Conservation (phyloP, 2,329 filamentous ascomycete genomes). For the Clathrospora elynae region DNA sequence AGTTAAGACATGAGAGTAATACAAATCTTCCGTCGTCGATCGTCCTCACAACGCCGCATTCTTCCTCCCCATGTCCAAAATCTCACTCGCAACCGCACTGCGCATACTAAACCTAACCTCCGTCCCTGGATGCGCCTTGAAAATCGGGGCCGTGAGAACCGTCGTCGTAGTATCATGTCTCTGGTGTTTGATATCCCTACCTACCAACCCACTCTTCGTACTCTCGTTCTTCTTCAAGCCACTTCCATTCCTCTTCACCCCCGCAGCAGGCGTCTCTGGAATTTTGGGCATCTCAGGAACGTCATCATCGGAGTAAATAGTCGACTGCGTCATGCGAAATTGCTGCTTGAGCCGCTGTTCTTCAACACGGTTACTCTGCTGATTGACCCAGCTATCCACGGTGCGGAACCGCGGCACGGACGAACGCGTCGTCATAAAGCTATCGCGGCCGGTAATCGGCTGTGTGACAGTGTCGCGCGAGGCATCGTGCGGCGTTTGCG, state of each 20-base stretch:
- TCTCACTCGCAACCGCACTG: slow-evolving; percentile 47
- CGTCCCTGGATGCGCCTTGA: slow-evolving; percentile 48
- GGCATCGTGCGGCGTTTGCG: slow-evolving; percentile 46
- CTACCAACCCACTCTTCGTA: slow-evolving; percentile 30
- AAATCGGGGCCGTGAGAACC: slow-evolving; percentile 48
- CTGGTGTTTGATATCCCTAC: slow-evolving; percentile 42
- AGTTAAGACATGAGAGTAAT: too few relatives aligned
- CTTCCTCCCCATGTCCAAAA: slow-evolving; percentile 41
- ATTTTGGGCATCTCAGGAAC: slow-evolving; percentile 28
- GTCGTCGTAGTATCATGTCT: slow-evolving; percentile 41
- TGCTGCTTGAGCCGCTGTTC: slow-evolving; percentile 44
- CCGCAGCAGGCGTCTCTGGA: slow-evolving; percentile 38
- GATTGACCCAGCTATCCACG: slow-evolving; percentile 50
- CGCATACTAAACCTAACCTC: slow-evolving; percentile 48
- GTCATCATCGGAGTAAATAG: slow-evolving; percentile 31
- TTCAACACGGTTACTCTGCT: slow-evolving; percentile 47
- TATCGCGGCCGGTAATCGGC: slow-evolving; percentile 39
- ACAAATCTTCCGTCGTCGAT: too few relatives aligned
- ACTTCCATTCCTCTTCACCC: slow-evolving; percentile 10
- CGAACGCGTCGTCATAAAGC: slow-evolving; percentile 44
- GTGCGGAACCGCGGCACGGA: slow-evolving; percentile 49
- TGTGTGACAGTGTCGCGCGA: slow-evolving; percentile 34
- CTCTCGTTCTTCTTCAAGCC: too few relatives aligned
- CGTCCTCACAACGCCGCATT: slow-evolving; percentile 29
- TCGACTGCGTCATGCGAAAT: slow-evolving; percentile 39